Conservation (phyloP, 371 early-diverging fungal genomes). For the Capillidium heterosporum region DNA sequence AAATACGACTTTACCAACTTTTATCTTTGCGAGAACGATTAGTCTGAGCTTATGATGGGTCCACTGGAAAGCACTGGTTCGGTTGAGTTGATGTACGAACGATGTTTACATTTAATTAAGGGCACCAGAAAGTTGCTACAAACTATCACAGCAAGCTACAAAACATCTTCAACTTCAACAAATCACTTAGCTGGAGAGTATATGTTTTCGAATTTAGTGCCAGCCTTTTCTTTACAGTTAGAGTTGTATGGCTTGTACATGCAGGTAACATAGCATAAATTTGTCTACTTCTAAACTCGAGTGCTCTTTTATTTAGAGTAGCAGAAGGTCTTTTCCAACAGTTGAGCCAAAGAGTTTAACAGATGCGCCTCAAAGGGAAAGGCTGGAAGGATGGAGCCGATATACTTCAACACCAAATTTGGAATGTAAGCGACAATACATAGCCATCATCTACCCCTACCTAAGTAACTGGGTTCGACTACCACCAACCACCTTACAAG, state of each 20-base stretch:
- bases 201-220: too few species aligned
- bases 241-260: slow-evolving; percentile 1
- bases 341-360: background rate
- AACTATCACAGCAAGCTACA: too few species aligned
- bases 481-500: background rate
- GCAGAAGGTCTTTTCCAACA: background rate
- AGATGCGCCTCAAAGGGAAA: background rate
- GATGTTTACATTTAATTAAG: too few species aligned
- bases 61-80: too few species aligned
- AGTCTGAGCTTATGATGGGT: too few species aligned
- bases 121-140: too few species aligned
- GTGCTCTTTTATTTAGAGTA: background rate
- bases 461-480: background rate
- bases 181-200: too few species aligned
- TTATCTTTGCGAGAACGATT: too few species aligned
- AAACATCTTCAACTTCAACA: too few species aligned
- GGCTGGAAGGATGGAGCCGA: background rate
- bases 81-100: too few species aligned
- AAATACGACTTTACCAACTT: too few species aligned
- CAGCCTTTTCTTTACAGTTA: background rate
- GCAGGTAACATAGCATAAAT: background rate
- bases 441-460: background rate
- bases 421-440: background rate
- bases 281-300: too few species aligned
- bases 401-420: background rate